A percentile compares a stretch with the other conserved stretches of the same genome.
phyloP scores from a whole-genome alignment of 2,329 filamentous ascomycete genomes.

The Fusarium sp. region DNA sequence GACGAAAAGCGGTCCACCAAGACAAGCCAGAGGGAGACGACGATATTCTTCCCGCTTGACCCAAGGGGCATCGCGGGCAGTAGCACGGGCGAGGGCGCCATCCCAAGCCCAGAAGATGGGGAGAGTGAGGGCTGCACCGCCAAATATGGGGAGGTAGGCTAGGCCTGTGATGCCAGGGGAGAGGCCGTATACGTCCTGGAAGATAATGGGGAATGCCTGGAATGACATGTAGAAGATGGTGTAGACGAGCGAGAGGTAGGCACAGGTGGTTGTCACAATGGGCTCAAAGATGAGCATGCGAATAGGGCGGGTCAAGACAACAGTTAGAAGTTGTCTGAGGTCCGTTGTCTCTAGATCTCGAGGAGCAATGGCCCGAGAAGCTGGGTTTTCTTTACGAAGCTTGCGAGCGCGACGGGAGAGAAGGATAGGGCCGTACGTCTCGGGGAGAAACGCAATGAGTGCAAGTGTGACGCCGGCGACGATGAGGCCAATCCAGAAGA shows the following conservation, averaged over 20 bases:
- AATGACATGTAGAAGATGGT: conserved; percentile 81
- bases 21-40: conserved; percentile 79
- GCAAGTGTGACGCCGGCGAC: conserved; percentile 75
- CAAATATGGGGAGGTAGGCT: conserved; percentile 78
- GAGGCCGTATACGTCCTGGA: conserved; percentile 74
- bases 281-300: conserved; percentile 82
- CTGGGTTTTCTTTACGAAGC: conserved; percentile 70
- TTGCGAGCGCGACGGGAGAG: conserved; percentile 70
- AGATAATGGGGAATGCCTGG: conserved; percentile 82
- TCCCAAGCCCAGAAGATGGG: conserved; percentile 78
- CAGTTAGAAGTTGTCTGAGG: conserved; percentile 72
- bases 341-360: conserved; percentile 75
- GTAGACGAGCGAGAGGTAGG: conserved; percentile 81
- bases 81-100: conserved; percentile 67
- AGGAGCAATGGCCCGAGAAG: conserved; percentile 68
- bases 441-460: conserved; percentile 74
- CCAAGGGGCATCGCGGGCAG: conserved; percentile 68
- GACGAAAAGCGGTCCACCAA: conserved; percentile 77
- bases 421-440: conserved; percentile 74
- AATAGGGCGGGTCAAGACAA: conserved; percentile 80
- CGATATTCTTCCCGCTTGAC: conserved; percentile 75
- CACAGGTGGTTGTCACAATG: conserved; percentile 79
- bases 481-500: conserved; percentile 80
- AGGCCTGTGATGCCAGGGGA: conserved; percentile 76
- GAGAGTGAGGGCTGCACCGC: conserved; percentile 73